A percentile compares a stretch with the other conserved stretches of the same genome.
Conservation (phyloP, 495 filamentous ascomycete genomes). For the Penicillium turbatum region DNA sequence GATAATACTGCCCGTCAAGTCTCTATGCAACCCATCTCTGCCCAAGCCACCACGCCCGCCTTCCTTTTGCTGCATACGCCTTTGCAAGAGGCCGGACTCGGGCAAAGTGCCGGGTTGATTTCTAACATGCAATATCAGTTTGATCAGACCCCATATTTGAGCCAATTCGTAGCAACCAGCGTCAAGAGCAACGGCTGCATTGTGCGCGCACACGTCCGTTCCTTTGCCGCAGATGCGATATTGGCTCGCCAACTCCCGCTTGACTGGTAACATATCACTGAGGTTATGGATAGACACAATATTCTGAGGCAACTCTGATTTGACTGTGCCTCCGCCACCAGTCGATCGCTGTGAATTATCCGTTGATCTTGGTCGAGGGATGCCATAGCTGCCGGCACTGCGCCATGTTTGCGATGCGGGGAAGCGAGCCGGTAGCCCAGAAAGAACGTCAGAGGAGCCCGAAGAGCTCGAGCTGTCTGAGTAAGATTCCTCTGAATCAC, state of each 20-base stretch:
- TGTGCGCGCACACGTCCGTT: conserved; percentile 73
- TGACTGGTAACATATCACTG: conserved; percentile 65
- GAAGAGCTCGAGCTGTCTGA: conserved; percentile 67
- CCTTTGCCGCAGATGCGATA: conserved; percentile 84
- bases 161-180: conserved; percentile 71
- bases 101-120: conserved; percentile 50
- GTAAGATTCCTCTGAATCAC: conserved; percentile 62
- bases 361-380: conserved; percentile 45
- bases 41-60: conserved; percentile 13
- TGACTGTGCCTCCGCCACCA: conserved; percentile 37
- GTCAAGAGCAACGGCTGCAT: conserved; percentile 70
- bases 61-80: conserved; percentile 25
- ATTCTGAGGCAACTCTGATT: conserved; percentile 44
- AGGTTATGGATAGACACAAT: conserved; percentile 68
- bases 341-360: conserved; percentile 55
- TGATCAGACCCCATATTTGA: conserved; percentile 78
- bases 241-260: conserved; percentile 65
- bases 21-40: conserved; percentile 16
- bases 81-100: conserved; percentile 42
- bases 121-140: conserved; percentile 69
- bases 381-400: conserved; percentile 41
- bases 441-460: conserved; percentile 57
- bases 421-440: conserved; percentile 45
- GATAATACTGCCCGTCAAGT: conserved; percentile 51
- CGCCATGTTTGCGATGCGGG: conserved; percentile 53